A percentile compares a stretch with the other conserved stretches of the same genome.
phyloP scores from a whole-genome alignment of 257 asterid genomes.

The Pogostemon cablin region DNA sequence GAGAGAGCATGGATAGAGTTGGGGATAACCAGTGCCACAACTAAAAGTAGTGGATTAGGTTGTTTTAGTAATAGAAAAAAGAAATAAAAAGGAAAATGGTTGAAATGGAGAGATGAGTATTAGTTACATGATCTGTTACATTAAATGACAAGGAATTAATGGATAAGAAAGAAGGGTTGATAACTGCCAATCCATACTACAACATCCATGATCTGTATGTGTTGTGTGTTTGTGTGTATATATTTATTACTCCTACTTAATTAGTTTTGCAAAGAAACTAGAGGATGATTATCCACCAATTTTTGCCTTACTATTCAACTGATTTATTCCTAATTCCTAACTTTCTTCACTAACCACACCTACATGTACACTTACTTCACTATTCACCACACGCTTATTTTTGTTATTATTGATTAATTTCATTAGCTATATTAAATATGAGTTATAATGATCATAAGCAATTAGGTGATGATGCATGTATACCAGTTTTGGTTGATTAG shows the following conservation, averaged over 20 bases:
- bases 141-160: slow-evolving; percentile 49
- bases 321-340: slow-evolving; percentile 37
- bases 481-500: slow-evolving; percentile 15
- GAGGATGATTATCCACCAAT: slow-evolving; percentile 34
- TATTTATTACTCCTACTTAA: not conserved
- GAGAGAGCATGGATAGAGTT: slow-evolving; percentile 27
- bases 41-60: slow-evolving; percentile 67
- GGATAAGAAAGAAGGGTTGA: slow-evolving; percentile 53
- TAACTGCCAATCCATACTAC: slow-evolving; percentile 38
- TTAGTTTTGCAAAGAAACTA: not conserved
- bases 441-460: not conserved
- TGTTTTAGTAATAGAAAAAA: slow-evolving; percentile 1
- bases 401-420: too few species aligned
- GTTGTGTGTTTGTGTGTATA: too few species aligned
- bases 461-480: slow-evolving; percentile 19
- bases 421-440: too few species aligned
- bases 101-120: slow-evolving; percentile 2
- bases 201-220: slow-evolving; percentile 30
- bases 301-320: slow-evolving; percentile 45
- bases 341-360: slow-evolving; percentile 47
- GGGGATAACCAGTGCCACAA: slow-evolving; percentile 56
- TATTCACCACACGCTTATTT: too few species aligned
- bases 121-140: slow-evolving; percentile 29
- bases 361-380: not conserved
- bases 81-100: not conserved